Percentiles rank a stretch among this genome's conserved stretches.
phyloP scores from a whole-genome alignment of 2,329 filamentous ascomycete genomes.

The Apiospora saccharicola region DNA sequence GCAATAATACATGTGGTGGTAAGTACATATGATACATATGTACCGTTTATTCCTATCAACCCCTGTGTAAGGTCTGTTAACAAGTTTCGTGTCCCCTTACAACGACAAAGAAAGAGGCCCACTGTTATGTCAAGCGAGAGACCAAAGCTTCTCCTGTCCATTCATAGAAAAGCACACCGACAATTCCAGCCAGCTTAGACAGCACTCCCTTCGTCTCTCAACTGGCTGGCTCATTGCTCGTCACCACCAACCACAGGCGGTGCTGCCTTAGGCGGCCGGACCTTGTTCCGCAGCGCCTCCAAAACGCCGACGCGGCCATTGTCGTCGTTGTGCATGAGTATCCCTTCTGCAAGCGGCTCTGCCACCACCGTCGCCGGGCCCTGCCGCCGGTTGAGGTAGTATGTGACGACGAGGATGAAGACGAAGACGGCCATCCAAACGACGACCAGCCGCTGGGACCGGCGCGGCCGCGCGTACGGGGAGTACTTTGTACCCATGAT shows the following conservation, averaged over 20 bases:
- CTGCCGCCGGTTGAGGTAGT: slow-evolving; percentile 38
- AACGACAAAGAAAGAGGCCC: not conserved
- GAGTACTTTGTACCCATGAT: slow-evolving; percentile 30
- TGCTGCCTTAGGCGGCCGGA: not conserved
- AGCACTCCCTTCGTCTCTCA: too few relatives aligned
- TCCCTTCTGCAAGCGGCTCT: not conserved
- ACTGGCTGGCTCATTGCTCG: not conserved
- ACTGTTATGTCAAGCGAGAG: too few relatives aligned
- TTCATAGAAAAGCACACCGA: too few relatives aligned
- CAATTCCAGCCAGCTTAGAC: too few relatives aligned
- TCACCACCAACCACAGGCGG: too few relatives aligned
- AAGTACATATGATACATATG: not conserved
- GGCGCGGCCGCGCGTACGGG: slow-evolving; percentile 40
- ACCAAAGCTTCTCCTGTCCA: too few relatives aligned
- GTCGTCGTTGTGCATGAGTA: not conserved
- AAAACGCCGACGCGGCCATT: not conserved
- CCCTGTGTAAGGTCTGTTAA: too few relatives aligned
- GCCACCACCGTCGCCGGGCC: not conserved
- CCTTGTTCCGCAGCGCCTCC: slow-evolving; percentile 6
- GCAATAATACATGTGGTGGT: too few relatives aligned
- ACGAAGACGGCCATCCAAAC: slow-evolving; percentile 39
- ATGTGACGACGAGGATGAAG: slow-evolving; percentile 36
- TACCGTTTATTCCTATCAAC: not conserved
- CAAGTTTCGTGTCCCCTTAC: not conserved
- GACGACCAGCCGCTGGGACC: slow-evolving; percentile 38